phyloP scores from a whole-genome alignment of 371 early-diverging fungal genomes.

The Mycotypha africana region DNA sequence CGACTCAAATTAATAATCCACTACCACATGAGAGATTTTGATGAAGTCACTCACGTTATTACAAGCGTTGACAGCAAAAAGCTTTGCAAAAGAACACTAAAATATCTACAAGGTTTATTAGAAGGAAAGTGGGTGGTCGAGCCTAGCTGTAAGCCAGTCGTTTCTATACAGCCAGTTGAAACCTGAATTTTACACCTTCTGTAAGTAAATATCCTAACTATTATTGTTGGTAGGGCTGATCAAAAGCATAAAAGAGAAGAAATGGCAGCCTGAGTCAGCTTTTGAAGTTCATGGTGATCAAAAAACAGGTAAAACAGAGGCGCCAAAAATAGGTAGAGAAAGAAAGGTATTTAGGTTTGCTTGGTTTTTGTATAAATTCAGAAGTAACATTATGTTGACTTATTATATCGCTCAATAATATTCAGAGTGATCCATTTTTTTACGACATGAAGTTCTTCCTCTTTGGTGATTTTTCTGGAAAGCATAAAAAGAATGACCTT shows the following conservation, averaged over 20 bases:
- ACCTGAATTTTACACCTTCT: neutral
- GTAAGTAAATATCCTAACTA: neutral
- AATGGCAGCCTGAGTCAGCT: conserved; percentile 25
- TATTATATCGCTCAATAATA: neutral
- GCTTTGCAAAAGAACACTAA: conserved; percentile 27
- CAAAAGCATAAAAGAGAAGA: conserved; percentile 18
- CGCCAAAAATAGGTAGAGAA: conserved; percentile 19
- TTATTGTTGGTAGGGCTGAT: conserved; percentile 22
- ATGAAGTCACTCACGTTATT: conserved; percentile 28
- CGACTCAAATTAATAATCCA: conserved; percentile 14
- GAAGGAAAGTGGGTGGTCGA: conserved; percentile 38
- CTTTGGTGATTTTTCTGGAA: conserved; percentile 22
- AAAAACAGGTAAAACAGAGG: conserved; percentile 19
- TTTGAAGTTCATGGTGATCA: conserved; percentile 37
- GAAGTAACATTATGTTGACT: neutral
- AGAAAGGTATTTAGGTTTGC: neutral
- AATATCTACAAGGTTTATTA: conserved; percentile 30
- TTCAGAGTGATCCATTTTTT: conserved; percentile 10
- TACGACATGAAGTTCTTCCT: conserved; percentile 21
- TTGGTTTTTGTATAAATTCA: too few species aligned
- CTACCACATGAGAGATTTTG: conserved; percentile 14
- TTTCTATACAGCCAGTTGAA: neutral
- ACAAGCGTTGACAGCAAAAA: conserved; percentile 23
- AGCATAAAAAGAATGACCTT: conserved; percentile 22
- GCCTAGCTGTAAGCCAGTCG: conserved; percentile 21